phyloP scores from a whole-genome alignment of 441 rosid genomes.

The Erodium trifolium region DNA sequence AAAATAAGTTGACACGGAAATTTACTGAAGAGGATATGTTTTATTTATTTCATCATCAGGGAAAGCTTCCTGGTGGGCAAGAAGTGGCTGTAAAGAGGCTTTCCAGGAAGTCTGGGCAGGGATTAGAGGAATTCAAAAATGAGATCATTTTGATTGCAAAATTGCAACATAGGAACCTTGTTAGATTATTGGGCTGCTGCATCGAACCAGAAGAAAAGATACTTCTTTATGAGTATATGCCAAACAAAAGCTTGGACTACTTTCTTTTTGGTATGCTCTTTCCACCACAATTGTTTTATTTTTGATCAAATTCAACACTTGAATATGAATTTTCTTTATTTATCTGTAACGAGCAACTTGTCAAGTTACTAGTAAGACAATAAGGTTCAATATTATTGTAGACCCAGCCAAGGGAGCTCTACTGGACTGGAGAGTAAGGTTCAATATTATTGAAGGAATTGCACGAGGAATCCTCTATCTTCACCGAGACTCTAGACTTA shows the following conservation, averaged over 20 bases:
- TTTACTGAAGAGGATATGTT: background rate
- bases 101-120: conserved; percentile 63
- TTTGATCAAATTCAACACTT: too few relatives aligned
- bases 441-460: conserved; percentile 28
- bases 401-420: conserved; percentile 43
- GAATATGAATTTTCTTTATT: too few relatives aligned
- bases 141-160: conserved; percentile 68
- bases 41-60: conserved; percentile 33
- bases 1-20: background rate
- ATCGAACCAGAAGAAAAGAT: conserved; percentile 42
- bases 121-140: conserved; percentile 68
- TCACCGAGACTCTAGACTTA: conserved; percentile 78
- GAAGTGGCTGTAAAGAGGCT: conserved; percentile 88
- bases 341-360: too few relatives aligned
- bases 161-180: conserved; percentile 76
- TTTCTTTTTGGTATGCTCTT: conserved; percentile 54
- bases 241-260: too few relatives aligned
- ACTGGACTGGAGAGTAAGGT: conserved; percentile 58
- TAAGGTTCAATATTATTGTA: conserved; percentile 13
- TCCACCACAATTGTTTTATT: background rate
- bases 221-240: too few relatives aligned
- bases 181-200: conserved; percentile 68
- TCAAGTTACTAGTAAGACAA: too few relatives aligned
- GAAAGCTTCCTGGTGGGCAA: conserved; percentile 66
- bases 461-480: conserved; percentile 67